Evolutionary conservation across 441 rosid genomes (phyloP), one percentile per base, ranked within the genome.

Genomic region (Populus hybrid): DNA sequence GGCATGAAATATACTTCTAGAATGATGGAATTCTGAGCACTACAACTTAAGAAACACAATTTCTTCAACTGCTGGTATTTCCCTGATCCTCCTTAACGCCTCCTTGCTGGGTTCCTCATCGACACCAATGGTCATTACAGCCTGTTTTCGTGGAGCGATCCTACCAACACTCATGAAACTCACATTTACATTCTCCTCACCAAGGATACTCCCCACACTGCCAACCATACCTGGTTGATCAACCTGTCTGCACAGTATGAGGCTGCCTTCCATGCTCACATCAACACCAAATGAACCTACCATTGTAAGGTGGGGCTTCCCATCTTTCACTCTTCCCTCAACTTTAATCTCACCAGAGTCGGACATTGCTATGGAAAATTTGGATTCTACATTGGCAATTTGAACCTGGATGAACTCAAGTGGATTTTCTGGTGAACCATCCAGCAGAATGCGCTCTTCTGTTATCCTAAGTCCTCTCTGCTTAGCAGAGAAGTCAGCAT

Each of bases 191-290:
- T 95, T 92, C 72, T 88, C 89, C 82, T 87, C 87, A 2, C 97
- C 97, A n/a, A 95, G 86, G 24, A 93, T 87, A 79, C 87, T 95
- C 20, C 99, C 99, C 0, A 95, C 95, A 1, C 63, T 82, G 4
- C 99, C 99, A 3, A 95, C 91, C 91, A 93, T 93, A 74, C 99
- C 98, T 0, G 98, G 99, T 82, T 95, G 98, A 82, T 95, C 99
- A 9, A 93, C 88, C 85, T 95, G 99, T 76, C 93, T 85, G 87
- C 98, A 95, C 2, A 95, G 81, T 65, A 95, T 89, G 72, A 95
- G 82, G 75, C 94, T 93, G 45, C 99, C 99, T 82, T 95, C 99
- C 84, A 95, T 79, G 82, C 97, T 95, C 77, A 93, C 97, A 80
- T 93, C 99, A 16, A 95, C 99, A 53, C 86, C 88, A 4, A 93